These are phyloP conservation scores for Nicotiana knightiana DNA, from an alignment of 257 asterid species.

Conservation along the genomic window DNA sequence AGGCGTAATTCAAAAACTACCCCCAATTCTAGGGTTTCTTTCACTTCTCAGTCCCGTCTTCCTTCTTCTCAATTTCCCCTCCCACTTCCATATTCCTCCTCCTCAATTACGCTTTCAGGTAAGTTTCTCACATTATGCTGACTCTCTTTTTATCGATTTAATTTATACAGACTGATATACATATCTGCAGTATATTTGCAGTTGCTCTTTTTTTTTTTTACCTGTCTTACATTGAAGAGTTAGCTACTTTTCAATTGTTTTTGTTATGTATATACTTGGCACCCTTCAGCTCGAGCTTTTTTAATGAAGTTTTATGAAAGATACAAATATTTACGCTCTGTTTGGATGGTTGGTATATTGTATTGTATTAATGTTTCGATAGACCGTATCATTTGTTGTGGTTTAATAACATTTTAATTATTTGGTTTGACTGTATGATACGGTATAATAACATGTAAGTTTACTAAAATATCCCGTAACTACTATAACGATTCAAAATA, in stretches of 20 bases:
- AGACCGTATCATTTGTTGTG: no score
- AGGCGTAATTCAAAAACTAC: slow-evolving; percentile 37
- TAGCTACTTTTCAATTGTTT: background rate
- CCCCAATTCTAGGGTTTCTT: slow-evolving; percentile 57
- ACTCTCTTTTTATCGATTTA: background rate
- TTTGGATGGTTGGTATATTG: no score
- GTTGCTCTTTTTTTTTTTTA: background rate
- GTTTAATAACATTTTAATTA: no score
- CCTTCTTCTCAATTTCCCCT: slow-evolving; percentile 20
- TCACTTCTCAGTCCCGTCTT: slow-evolving; percentile 28
- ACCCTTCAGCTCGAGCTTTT: background rate
- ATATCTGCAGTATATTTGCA: background rate
- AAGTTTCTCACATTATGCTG: slow-evolving; percentile 8
- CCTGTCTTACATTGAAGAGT: background rate
- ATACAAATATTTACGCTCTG: background rate
- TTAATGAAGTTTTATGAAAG: background rate
- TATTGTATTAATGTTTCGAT: no score
- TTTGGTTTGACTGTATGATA: no score
- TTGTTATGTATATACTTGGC: background rate
- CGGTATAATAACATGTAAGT: no score
- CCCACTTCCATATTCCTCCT: background rate
- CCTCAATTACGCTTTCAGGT: slow-evolving; percentile 23
- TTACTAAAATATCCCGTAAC: no score
- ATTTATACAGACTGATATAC: background rate
- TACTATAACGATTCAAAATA: no score